Evolutionary conservation across 1,139 yeast species (phyloP), one percentile per base, ranked within the genome.

Genomic region (Candida pseudoviswanathii): DNA sequence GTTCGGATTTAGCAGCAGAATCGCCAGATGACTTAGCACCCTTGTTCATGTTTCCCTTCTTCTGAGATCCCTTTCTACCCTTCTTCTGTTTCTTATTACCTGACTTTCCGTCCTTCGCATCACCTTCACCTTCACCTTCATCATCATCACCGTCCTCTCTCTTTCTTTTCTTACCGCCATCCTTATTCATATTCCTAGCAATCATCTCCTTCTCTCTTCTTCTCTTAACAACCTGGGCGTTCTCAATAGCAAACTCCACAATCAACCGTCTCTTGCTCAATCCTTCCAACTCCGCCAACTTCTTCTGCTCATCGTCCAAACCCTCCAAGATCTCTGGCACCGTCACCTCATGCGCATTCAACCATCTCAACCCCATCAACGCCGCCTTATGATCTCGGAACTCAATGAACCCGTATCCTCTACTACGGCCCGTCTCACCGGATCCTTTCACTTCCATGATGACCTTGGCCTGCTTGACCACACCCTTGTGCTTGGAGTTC

Each of bases 371-470:
- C 4, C 96, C 98, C 97, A 92, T 92, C 55, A 94, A 78, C 1
- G 99, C 99, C 54, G 88, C 70, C 67, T 88, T 89, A 67, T 94
- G 99, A 67, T 92, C 96, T 70, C 94, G 84, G 68, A 80, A 91
- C 70, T 95, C 99, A 48, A 94, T 71, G 75, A 94, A 92, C 54
- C 99, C 99, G 61, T 92, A 94, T 53, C 99, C 99, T 74, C 98
- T 85, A 65, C 95, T 86, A 70, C 99, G 82, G 48, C 98, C 99
- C 31, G 80, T 69, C 39, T 87, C 89, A 29, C 96, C 96, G 10
- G 95, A 78, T 1, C 91, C 96, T 65, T 92, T 92, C 44, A 89
- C 88, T 70, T 94, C 99, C 78, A 84, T 87, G 53, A 94, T 88
- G 55, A 94, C 86, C 71, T 94, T 94, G 30, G 97, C 89, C 68